Base-by-base conservation (phyloP, 2,329 filamentous ascomycete genomes). In the Proliferodiscus dingleyae region DNA sequence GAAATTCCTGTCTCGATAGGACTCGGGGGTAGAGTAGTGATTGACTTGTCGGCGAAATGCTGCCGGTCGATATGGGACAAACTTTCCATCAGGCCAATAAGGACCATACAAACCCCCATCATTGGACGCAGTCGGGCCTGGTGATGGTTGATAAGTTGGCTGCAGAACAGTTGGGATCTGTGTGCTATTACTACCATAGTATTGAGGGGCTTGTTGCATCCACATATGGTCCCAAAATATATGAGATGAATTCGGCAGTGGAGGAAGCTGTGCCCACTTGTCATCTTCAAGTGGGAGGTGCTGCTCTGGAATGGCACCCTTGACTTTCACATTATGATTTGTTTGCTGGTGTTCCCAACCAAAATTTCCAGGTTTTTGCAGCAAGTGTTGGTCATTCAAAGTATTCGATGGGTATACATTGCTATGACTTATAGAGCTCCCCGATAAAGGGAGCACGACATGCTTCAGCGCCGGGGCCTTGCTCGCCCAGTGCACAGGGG, bases 381-480 rank as follows among this genome's bases (percentile, higher is more conserved):
- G 48, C 13, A 26, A 41, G 16, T 45, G 45, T 10, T 45, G 39
- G 19, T 54, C 51, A 37, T 52, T 46, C 23, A 43, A 37, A 28
- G 28, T 19, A 24, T 36, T 13, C 21, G 33, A 15, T 11, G 47
- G 29, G 41, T 48, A 53, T 37, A 37, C 45, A 6, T 28, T 37
- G 43, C 23, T 46, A 3, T 50, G 51, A 24, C n/a, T 39, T 19
- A 43, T 23, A n/a, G 49, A 46, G n/a, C n/a, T 16, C 23, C 36
- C 58, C 16, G 71, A 68, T 22, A 75, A 68, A 26, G 87, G 82
- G 22, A 95, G 71, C 16, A 93, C 73, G 62, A 95, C 80, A 63
- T 95, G 89, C 67, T 96, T 96, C 37, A 81, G 72, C 1, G 87
- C 83, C 29, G 87, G 87, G 5, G 85, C 84, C 29, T 86, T 85